Evolutionary conservation across 164 flowering plant species (phyloP).

Genomic region (Stephania cephalantha): DNA sequence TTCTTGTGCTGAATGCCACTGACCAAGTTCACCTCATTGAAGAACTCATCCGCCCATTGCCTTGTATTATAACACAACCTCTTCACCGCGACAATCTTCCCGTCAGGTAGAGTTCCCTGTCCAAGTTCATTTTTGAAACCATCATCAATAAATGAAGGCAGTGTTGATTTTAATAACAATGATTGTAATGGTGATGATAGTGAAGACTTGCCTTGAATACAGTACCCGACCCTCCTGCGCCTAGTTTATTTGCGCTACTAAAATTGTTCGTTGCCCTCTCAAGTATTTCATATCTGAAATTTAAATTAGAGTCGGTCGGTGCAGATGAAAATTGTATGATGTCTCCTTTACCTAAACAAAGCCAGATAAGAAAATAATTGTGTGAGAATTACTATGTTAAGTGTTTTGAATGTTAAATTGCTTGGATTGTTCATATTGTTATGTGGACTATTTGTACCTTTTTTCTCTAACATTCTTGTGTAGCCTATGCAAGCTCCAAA

Average conservation of each 20-base stretch:
- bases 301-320: constrained; percentile 34
- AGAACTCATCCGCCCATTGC: constrained; percentile 79
- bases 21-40: constrained; percentile 63
- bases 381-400: constrained; percentile 5
- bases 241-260: constrained; percentile 40
- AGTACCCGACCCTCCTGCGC: constrained; percentile 74
- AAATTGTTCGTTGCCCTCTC: constrained; percentile 68
- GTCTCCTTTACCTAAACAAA: constrained; percentile 27
- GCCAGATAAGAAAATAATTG: constrained; percentile 4
- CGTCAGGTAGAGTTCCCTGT: constrained; percentile 44
- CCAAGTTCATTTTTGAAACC: background rate
- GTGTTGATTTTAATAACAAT: background rate
- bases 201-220: constrained; percentile 21
- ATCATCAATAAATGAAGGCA: background rate
- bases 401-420: background rate
- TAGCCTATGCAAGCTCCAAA: constrained; percentile 36
- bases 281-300: constrained; percentile 63
- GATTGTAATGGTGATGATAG: background rate
- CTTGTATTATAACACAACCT: constrained; percentile 52
- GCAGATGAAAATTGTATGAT: constrained; percentile 27
- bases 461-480: constrained; percentile 22
- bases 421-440: background rate
- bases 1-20: constrained; percentile 65
- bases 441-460: constrained; percentile 26
- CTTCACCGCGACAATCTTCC: constrained; percentile 52